Percentiles rank a stretch among this genome's conserved stretches.
Conservation (phyloP, 106 monocot species). For the Platanthera guangdongensis region DNA sequence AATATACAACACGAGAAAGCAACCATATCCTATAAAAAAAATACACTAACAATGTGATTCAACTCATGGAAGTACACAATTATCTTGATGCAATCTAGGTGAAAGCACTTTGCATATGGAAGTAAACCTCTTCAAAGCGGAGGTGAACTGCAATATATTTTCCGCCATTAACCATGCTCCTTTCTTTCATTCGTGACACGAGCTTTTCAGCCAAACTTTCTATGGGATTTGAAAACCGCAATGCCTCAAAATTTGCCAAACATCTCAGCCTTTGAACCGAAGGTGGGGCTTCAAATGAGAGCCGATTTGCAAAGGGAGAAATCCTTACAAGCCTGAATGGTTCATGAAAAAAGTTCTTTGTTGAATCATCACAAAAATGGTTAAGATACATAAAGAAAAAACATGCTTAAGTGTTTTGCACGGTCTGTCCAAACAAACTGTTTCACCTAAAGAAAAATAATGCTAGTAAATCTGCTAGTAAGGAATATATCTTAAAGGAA, state of each 20-base stretch:
- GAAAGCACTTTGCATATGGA: neutral
- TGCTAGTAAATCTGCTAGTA: too few relatives aligned
- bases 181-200: conserved; percentile 75
- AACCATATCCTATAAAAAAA: conserved; percentile 12
- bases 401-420: neutral
- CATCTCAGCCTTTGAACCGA: conserved; percentile 80
- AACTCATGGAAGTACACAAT: neutral
- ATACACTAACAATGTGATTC: neutral
- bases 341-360: neutral
- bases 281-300: conserved; percentile 71
- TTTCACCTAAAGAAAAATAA: too few relatives aligned
- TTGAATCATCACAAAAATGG: neutral
- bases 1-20: conserved; percentile 93
- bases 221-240: conserved; percentile 78
- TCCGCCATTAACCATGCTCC: conserved; percentile 41
- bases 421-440: too few relatives aligned
- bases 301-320: conserved; percentile 95
- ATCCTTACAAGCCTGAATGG: conserved; percentile 85
- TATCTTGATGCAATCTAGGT: neutral
- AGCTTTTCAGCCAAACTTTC: conserved; percentile 62
- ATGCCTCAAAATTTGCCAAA: conserved; percentile 85
- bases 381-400: neutral
- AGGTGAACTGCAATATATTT: conserved; percentile 94
- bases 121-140: conserved; percentile 87
- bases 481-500: too few relatives aligned